Evolutionary conservation across 345 rosid genomes (phyloP).

Genomic region (Pistacia vera): DNA sequence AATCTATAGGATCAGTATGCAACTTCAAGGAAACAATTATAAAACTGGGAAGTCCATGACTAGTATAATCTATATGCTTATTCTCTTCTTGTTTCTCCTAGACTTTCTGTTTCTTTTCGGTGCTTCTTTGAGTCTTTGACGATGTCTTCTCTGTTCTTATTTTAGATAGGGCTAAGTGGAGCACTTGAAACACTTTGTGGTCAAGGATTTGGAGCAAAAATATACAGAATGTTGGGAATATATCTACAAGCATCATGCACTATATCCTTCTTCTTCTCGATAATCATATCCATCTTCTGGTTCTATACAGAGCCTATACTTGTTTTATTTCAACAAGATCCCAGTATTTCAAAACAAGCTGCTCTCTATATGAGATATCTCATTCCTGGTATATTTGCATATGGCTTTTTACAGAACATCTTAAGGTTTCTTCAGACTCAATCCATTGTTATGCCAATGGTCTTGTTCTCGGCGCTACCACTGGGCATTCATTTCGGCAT

Average conservation of each 20-base stretch:
- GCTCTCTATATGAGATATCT: constrained; percentile 61
- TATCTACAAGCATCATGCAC: constrained; percentile 79
- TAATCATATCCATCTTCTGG: constrained; percentile 64
- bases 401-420: constrained; percentile 65
- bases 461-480: constrained; percentile 50
- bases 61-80: background rate
- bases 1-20: no score
- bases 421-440: constrained; percentile 80
- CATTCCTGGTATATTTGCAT: constrained; percentile 69
- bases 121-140: constrained; percentile 5
- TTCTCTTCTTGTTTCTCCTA: background rate
- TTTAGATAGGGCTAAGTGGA: constrained; percentile 73
- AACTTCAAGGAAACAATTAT: no score
- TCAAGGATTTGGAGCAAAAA: constrained; percentile 78
- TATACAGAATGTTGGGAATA: constrained; percentile 63
- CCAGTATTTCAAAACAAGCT: constrained; percentile 50
- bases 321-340: constrained; percentile 58
- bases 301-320: constrained; percentile 53
- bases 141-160: background rate
- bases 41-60: no score
- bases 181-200: constrained; percentile 90
- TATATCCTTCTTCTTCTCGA: constrained; percentile 47
- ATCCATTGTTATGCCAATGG: constrained; percentile 48
- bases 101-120: background rate
- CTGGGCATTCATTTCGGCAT: constrained; percentile 47